Percentiles rank a stretch among this genome's conserved stretches.
These are phyloP conservation scores for Pyrenophora tritici-repentis DNA, from an alignment of 2,329 filamentous ascomycete genomes.

Conservation along the genomic window DNA sequence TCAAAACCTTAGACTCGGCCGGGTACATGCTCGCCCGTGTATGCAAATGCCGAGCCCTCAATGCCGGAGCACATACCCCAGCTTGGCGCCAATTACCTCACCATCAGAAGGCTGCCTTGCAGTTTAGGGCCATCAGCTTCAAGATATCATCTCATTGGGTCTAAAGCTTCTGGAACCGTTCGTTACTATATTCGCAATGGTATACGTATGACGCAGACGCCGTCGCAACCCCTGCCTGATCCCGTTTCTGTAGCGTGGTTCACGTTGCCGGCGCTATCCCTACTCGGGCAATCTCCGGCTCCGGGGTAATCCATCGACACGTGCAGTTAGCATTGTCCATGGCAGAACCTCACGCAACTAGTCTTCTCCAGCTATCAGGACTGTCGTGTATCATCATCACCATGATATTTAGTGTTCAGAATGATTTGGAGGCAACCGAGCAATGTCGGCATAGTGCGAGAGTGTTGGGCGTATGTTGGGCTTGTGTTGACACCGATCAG, in stretches of 20 bases:
- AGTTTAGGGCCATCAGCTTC: conserved; percentile 41
- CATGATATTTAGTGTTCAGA: too few relatives aligned
- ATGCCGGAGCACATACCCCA: neutral
- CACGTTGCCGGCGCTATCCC: neutral
- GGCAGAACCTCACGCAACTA: neutral
- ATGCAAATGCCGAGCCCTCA: neutral
- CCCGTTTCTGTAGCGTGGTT: conserved; percentile 5
- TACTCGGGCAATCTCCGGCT: neutral
- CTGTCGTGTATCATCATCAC: too few relatives aligned
- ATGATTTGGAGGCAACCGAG: neutral
- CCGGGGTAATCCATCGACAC: neutral
- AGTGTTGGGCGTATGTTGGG: neutral
- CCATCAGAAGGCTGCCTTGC: conserved; percentile 27
- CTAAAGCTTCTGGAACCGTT: conserved; percentile 49
- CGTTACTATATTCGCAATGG: conserved; percentile 6
- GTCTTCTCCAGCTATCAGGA: too few relatives aligned
- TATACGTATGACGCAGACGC: conserved; percentile 9
- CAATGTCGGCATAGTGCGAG: neutral
- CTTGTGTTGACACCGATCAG: neutral
- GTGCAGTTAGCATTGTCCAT: neutral
- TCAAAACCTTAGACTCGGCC: neutral
- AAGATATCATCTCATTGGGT: conserved; percentile 5
- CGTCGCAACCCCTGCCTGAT: conserved; percentile 8
- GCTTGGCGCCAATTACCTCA: conserved; percentile 29
- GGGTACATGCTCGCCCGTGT: neutral